phyloP scores from a whole-genome alignment of 306 rosid genomes.

The Rubus idaeus region DNA sequence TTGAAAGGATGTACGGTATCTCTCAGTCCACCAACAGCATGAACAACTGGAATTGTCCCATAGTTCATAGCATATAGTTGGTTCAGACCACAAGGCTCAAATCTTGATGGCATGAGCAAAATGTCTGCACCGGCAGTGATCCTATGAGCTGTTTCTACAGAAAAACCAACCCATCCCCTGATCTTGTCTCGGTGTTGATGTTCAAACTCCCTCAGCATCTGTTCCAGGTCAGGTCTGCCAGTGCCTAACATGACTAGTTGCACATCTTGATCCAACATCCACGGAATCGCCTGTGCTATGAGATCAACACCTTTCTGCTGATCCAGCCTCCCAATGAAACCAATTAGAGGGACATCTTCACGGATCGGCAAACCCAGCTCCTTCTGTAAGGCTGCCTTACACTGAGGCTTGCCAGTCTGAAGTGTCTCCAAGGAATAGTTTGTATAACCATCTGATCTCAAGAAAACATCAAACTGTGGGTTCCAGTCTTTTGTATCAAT shows the following conservation, averaged over 20 bases:
- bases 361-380: constrained; percentile 86
- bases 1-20: constrained; percentile 81
- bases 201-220: constrained; percentile 62
- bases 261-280: constrained; percentile 84
- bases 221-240: constrained; percentile 78
- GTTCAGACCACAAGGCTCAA: constrained; percentile 95
- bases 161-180: constrained; percentile 93
- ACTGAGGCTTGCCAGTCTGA: constrained; percentile 65
- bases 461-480: constrained; percentile 61
- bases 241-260: constrained; percentile 90
- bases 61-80: constrained; percentile 94
- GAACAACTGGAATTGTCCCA: constrained; percentile 94
- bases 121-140: constrained; percentile 90
- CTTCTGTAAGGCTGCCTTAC: constrained; percentile 86
- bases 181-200: constrained; percentile 51
- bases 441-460: constrained; percentile 79
- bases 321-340: constrained; percentile 88
- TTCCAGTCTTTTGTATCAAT: constrained; percentile 85
- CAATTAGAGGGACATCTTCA: constrained; percentile 63
- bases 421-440: constrained; percentile 81
- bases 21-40: constrained; percentile 85
- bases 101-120: constrained; percentile 94
- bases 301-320: constrained; percentile 88
- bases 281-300: constrained; percentile 83
- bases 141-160: constrained; percentile 80